Conservation (phyloP, 2,329 filamentous ascomycete species). For the Aspergillus pseudonomiae region DNA sequence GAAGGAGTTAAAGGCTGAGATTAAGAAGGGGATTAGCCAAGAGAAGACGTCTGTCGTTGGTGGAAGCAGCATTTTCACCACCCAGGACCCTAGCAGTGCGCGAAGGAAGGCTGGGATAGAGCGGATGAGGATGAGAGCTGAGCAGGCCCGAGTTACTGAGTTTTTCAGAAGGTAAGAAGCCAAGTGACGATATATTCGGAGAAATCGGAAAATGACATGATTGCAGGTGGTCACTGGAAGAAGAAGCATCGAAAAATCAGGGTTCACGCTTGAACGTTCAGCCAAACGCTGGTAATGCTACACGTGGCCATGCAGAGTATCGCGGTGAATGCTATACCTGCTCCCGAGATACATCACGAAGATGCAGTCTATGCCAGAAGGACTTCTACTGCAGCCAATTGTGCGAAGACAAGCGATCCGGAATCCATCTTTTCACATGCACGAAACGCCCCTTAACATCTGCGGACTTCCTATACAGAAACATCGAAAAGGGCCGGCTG, state of each 20-base stretch:
- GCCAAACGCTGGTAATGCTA: neutral
- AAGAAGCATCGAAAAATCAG: neutral
- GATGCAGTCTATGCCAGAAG: neutral
- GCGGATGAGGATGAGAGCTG: neutral
- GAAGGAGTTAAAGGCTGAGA: neutral
- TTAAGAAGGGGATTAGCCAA: neutral
- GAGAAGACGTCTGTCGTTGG: neutral
- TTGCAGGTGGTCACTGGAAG: neutral
- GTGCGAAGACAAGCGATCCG: neutral
- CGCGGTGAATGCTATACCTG: neutral
- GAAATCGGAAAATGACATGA: neutral
- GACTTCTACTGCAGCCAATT: neutral
- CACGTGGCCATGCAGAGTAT: rapidly evolving
- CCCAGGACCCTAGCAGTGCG: neutral
- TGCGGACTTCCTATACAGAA: neutral
- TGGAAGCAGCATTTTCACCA: neutral
- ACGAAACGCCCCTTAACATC: neutral
- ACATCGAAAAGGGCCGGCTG: neutral
- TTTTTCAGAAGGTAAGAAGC: neutral
- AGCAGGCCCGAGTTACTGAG: neutral
- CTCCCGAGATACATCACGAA: neutral
- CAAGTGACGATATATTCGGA: neutral
- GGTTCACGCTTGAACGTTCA: neutral
- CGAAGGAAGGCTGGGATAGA: neutral
- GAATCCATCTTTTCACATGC: neutral